Base-by-base conservation (phyloP, 495 filamentous ascomycete genomes). In the Penicillium pulvis region DNA sequence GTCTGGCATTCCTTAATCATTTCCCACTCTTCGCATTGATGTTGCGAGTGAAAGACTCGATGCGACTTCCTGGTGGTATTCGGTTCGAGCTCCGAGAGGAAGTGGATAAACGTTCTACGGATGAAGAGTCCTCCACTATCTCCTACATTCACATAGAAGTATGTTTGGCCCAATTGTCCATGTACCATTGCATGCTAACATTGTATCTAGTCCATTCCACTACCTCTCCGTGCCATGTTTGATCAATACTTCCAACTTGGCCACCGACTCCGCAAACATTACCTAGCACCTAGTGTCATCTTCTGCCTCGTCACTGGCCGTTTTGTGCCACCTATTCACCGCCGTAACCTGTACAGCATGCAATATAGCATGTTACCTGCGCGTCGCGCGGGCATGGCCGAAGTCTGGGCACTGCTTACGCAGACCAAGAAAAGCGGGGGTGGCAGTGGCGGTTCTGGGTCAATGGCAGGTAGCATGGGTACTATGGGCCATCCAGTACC, bases 301-400 rank as follows among this genome's bases (percentile, higher is more conserved):
- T 82, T 94, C 52, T 92, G 90, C 55, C 84, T 99, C 2, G 77
- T 92, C 28, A 97, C 92, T 1, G 94, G 94, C 58, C 89, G 87
- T 50, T 96, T 97, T 60, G 90, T 89, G 24, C 91, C 91, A 6
- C 93, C 95, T 0, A 93, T 99, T 35, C 92, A 96, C 70, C 83
- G 94, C 9, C 92, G 92, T 67, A 96, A 92, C 67, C 79, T 99
- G 45, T 99, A 99, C 74, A 93, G 90, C 57, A 85, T 99, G 65
- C 94, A 99, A 74, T 99, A 99, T 74, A 94, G 90, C 76, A 98
- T 98, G 95, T 79, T 99, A 31, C 94, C 94, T 6, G 87, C 90
- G 11, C 85, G 79, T 42, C 79, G 94, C 6, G 90, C 90, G 0
- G 85, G 90, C 2, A 87, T 97, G 50, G 71, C 80, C 58, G 92